Base-by-base conservation (phyloP, 345 rosid genomes). In the Gossypium australe region DNA sequence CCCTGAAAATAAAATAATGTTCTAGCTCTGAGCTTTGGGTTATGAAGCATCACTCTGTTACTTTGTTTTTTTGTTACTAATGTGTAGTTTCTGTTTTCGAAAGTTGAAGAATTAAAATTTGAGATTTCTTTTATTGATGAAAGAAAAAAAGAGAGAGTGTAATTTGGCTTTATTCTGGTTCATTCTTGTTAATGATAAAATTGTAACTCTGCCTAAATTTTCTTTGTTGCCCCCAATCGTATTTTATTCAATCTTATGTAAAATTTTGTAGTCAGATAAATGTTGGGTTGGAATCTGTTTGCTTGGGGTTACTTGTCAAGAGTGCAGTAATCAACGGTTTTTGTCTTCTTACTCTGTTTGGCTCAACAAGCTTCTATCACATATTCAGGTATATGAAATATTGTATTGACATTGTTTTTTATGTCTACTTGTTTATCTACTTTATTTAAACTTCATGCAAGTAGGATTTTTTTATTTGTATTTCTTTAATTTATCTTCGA, bases 201-300 rank as follows among this genome's bases (percentile, higher is more conserved):
- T 41, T 65, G 69, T 17, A 43, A 49, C 27, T 64, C 13, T 63
- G n/a, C 7, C 43, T 41, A 2, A 29, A 2, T 16, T 34, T 9
- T 64, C 16, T 67, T 18, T 4, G 7, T 48, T 13, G 1, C 13
- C 2, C 57, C 13, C n/a, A 17, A 17, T 53, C 13, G 5, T 38
- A 2, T 25, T 16, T 43, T 13, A 24, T 72, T 59, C 34, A 22
- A 49, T 49, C 20, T 49, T 41, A 22, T 52, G 18, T 81, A 58
- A 68, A 76, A 49, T 27, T 81, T 75, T 86, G 1, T 81, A 94
- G 98, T 89, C 94, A 86, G 93, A 91, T 86, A 90, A 87, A 80
- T 88, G 96, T 70, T 87, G 93, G 92, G 89, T 84, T 13, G 98
- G 97, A 72, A 85, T 91, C 55, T 82, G 85, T 81, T 83, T 95